A percentile compares a stretch with the other conserved stretches of the same genome.
phyloP scores from a whole-genome alignment of 2,329 filamentous ascomycete genomes.

The Macrophomina tecta region DNA sequence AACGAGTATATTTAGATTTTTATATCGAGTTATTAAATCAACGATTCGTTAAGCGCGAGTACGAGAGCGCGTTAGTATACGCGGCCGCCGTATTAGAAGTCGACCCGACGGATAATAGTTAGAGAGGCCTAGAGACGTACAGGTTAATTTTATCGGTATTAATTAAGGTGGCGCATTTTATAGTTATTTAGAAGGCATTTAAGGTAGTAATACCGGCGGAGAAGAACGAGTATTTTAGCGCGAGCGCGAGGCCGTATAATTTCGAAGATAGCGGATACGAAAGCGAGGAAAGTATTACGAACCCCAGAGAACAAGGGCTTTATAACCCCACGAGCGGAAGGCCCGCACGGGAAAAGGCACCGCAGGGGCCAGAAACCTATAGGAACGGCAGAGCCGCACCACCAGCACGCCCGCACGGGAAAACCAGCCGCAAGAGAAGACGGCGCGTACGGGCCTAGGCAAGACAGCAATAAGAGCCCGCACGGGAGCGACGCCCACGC shows the following conservation, averaged over 20 bases:
- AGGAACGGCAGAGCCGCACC: too few species aligned
- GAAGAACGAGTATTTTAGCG: not conserved
- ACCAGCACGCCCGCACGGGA: too few species aligned
- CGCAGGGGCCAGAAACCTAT: too few species aligned
- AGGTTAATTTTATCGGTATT: conserved; percentile 14
- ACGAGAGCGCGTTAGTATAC: conserved; percentile 33
- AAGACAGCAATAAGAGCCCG: too few species aligned
- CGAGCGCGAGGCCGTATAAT: not conserved
- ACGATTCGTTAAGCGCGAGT: conserved; percentile 25
- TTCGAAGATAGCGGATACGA: not conserved
- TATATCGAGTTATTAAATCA: conserved; percentile 23
- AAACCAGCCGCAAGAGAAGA: too few species aligned
- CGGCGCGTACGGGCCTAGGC: too few species aligned
- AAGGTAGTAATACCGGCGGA: conserved; percentile 20
- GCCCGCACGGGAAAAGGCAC: too few species aligned
- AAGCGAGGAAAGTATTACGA: conserved; percentile 25
- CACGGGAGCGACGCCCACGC: too few species aligned
- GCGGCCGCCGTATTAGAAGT: conserved; percentile 34
- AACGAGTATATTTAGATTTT: conserved; percentile 26
- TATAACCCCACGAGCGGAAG: too few species aligned
- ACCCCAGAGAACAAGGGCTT: too few species aligned
- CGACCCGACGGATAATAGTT: conserved; percentile 28
- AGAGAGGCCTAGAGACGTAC: conserved; percentile 32
- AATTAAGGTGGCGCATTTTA: conserved; percentile 33
- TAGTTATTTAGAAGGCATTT: conserved; percentile 34